Evolutionary conservation across 1,284 basidiomycete genomes (phyloP).

Genomic region (Cystobasidiaceae sp.): DNA sequence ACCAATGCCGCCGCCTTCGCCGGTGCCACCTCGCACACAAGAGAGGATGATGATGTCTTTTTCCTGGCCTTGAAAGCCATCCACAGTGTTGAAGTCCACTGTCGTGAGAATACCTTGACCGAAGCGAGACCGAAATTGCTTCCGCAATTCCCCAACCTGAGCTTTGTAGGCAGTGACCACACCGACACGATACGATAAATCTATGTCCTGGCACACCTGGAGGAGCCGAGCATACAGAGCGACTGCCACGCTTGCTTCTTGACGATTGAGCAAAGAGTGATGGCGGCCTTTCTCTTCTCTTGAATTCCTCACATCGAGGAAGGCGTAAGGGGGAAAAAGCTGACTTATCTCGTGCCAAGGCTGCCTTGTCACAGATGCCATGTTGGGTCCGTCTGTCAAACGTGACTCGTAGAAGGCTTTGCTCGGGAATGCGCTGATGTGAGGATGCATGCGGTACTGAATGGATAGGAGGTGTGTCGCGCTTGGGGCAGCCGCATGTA

Average conservation of each 20-base stretch:
- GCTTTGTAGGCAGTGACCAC: constrained; percentile 94
- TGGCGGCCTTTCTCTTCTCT: constrained; percentile 46
- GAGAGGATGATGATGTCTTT: constrained; percentile 95
- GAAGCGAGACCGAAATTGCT: constrained; percentile 66
- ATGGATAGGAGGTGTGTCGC: constrained; percentile 90
- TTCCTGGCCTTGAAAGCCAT: constrained; percentile 96
- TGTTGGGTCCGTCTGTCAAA: constrained; percentile 79
- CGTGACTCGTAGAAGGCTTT: constrained; percentile 78
- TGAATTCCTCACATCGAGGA: constrained; percentile 66
- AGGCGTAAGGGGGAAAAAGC: constrained; percentile 81
- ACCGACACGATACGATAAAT: constrained; percentile 62
- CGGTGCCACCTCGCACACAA: constrained; percentile 64
- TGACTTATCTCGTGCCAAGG: constrained; percentile 72
- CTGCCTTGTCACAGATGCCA: constrained; percentile 74
- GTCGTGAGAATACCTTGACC: constrained; percentile 65
- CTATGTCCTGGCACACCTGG: constrained; percentile 50
- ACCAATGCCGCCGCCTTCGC: constrained; percentile 72
- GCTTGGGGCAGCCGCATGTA: constrained; percentile 71
- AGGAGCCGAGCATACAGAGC: constrained; percentile 71
- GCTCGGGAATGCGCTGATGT: constrained; percentile 86
- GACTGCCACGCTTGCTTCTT: constrained; percentile 72
- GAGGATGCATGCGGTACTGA: constrained; percentile 99
- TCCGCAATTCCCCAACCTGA: constrained; percentile 73
- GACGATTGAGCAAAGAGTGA: constrained; percentile 72
- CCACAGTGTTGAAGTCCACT: constrained; percentile 92